Evolutionary conservation across 2,329 filamentous ascomycete species (phyloP).

Genomic region (Sporothrix variecibatus): DNA sequence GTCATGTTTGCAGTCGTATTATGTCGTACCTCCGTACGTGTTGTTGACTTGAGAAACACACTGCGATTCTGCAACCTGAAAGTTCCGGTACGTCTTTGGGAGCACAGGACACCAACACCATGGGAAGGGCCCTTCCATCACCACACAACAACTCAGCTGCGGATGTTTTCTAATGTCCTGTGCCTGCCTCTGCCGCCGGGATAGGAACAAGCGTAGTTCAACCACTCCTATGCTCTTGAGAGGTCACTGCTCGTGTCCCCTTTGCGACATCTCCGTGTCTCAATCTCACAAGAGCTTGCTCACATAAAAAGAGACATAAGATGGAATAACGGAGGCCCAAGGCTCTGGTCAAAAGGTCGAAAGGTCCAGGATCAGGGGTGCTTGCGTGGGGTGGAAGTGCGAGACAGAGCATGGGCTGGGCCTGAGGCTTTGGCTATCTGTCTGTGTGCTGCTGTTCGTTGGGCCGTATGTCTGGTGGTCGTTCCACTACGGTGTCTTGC

Average conservation of each 20-base stretch:
- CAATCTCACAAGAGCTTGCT: neutral
- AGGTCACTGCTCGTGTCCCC: neutral
- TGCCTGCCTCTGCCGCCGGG: neutral
- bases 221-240: neutral
- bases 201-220: neutral
- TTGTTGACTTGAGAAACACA: neutral
- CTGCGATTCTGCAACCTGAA: neutral
- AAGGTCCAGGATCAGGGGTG: slow-evolving; percentile 20
- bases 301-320: neutral
- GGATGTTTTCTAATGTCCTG: neutral
- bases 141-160: neutral
- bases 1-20: neutral
- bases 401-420: neutral
- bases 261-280: neutral
- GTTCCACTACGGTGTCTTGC: neutral
- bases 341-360: neutral
- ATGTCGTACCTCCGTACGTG: no score
- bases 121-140: neutral
- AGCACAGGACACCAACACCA: neutral
- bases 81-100: neutral
- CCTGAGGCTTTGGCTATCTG: neutral
- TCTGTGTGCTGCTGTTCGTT: neutral
- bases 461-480: neutral
- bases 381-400: neutral
- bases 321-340: neutral